Base-by-base conservation (phyloP, 2,329 filamentous ascomycete genomes). In the Curvularia verruculosa region DNA sequence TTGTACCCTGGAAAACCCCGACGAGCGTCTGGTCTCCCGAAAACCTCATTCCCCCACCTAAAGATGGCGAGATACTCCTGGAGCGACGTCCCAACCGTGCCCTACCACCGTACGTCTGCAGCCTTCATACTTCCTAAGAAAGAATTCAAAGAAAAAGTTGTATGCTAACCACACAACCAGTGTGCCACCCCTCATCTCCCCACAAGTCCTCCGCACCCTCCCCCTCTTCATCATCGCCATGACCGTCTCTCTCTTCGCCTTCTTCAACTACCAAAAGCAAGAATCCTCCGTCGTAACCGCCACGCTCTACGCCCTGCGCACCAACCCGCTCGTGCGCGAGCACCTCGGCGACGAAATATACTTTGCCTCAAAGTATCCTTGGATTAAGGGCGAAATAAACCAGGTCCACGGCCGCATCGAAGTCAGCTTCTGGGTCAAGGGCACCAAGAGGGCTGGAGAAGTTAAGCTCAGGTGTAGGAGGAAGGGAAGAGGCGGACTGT, bases 221-320 rank as follows among this genome's bases (percentile, higher is more conserved):
- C 94, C 94, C 52, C 80, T 96, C 74, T 98, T 98, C 83, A 75
- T 89, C 51, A 77, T 85, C 61, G 81, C 91, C 61, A 86, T 96
- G 67, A 84, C 85, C 47, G 82, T 84, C 53, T 89, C 88, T 65
- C 88, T 88, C 64, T 80, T 96, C 58, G 91, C 89, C 66, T 97
- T 99, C 78, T 98, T 99, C 89, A 99, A 99, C 84, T 98, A 99
- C 85, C 94, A 99, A 77, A 97, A 97, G 78, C 87, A 88, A 55
- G 92, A 90, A n/a, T 92, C 88, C 24, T 90, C 90, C 52, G 90
- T 82, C 15, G 79, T 97, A n/a, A 87, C 87, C 53, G 91, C 90
- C 53, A 95, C 92, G 4, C 85, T 99, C 26, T 99, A 98, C 82
- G 90, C 94, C 1, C 85, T 99, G 62, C 90, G 95, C 63, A 96